These are phyloP conservation scores for Nakaseomyces bracarensis DNA, from an alignment of 1,139 yeast genomes.

Conservation along the genomic window DNA sequence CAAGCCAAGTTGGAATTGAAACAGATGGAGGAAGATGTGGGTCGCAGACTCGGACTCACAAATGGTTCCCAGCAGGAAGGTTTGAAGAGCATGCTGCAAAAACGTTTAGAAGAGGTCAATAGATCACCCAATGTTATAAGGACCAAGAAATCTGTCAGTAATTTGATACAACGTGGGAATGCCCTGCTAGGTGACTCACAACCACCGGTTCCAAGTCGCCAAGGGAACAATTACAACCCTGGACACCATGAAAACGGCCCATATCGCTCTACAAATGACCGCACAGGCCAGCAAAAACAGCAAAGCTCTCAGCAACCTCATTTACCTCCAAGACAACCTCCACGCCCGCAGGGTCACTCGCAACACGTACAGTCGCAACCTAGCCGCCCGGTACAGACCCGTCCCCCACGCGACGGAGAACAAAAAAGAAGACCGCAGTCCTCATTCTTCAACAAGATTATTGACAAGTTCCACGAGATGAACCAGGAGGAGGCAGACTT, in stretches of 20 bases:
- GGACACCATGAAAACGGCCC: too few relatives aligned
- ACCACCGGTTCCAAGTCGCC: too few relatives aligned
- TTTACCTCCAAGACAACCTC: neutral
- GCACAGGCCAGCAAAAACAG: neutral
- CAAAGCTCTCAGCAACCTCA: neutral
- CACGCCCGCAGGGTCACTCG: neutral
- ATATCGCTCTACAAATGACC: too few relatives aligned
- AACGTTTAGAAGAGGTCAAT: conserved; percentile 15
- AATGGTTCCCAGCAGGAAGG: conserved; percentile 3
- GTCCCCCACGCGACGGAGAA: too few relatives aligned
- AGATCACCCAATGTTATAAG: conserved; percentile 19
- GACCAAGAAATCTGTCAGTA: conserved; percentile 20
- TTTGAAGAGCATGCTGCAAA: neutral
- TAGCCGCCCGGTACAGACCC: conserved; percentile 1
- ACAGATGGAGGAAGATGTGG: conserved; percentile 31
- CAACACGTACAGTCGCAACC: neutral
- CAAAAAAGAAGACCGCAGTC: conserved; percentile 1
- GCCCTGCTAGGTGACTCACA: neutral
- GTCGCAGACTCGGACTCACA: conserved; percentile 12
- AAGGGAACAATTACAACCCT: too few relatives aligned
- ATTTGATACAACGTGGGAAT: conserved; percentile 14
- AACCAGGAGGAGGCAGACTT: conserved; percentile 28
- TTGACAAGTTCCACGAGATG: conserved; percentile 28
- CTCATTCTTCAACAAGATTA: conserved; percentile 10
- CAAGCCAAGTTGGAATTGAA: conserved; percentile 34